A percentile compares a stretch with the other conserved stretches of the same genome.
Evolutionary conservation across 176 grass and related monocot genomes (phyloP).

Genomic region (Carex cristatella): DNA sequence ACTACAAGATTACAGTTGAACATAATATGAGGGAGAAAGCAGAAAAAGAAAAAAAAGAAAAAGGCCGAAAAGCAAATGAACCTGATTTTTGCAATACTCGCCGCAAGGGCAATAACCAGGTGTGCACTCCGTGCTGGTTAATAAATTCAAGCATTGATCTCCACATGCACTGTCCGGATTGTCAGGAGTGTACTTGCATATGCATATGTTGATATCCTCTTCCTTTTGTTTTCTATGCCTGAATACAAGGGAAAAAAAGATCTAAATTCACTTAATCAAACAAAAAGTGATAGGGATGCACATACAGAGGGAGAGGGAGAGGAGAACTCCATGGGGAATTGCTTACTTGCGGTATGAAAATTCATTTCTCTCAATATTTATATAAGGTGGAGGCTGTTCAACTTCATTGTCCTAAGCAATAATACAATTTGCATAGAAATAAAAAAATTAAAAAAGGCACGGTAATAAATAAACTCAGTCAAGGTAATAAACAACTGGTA

Average conservation of each 20-base stretch:
- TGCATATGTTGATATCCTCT: slow-evolving; percentile 85
- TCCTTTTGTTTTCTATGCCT: slow-evolving; percentile 86
- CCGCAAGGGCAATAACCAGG: slow-evolving; percentile 88
- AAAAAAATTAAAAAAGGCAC: not conserved
- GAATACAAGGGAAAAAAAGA: slow-evolving; percentile 17
- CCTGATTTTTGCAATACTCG: slow-evolving; percentile 89
- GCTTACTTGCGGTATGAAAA: slow-evolving; percentile 73
- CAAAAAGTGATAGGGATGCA: not conserved
- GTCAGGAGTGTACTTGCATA: slow-evolving; percentile 64
- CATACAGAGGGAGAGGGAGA: not conserved
- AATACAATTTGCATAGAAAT: not conserved
- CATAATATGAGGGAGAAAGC: not conserved
- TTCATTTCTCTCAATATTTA: slow-evolving; percentile 72
- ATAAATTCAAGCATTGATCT: slow-evolving; percentile 73
- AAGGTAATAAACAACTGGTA: not conserved
- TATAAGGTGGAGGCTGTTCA: slow-evolving; percentile 45
- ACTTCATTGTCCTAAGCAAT: not conserved
- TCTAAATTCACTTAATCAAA: not conserved
- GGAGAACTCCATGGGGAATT: not conserved
- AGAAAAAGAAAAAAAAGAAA: not conserved
- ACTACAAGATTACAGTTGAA: not conserved
- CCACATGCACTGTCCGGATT: slow-evolving; percentile 76
- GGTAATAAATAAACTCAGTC: not conserved
- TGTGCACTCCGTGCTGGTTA: slow-evolving; percentile 90
- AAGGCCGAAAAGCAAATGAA: slow-evolving; percentile 2